Conservation (phyloP, 75 land plant genomes). For the Selaginella moellendorffii region DNA sequence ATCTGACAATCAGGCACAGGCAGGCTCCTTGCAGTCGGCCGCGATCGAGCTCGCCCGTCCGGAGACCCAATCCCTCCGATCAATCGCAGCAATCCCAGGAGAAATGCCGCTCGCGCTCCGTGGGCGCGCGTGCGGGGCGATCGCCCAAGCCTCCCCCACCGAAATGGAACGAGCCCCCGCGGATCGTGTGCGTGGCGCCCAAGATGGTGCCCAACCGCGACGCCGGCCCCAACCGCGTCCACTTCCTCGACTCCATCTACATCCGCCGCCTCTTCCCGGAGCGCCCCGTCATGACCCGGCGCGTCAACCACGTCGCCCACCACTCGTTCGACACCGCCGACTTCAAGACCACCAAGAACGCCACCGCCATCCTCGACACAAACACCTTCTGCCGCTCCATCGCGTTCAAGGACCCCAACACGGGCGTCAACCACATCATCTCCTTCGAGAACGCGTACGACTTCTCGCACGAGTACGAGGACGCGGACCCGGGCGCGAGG, state of each 20-base stretch:
- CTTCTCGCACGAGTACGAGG: background rate
- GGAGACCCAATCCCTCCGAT: too few species aligned
- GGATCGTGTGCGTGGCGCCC: background rate
- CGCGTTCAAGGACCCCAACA: background rate
- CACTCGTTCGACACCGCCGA: background rate
- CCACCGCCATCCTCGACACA: background rate
- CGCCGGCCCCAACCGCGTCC: background rate
- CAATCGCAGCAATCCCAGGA: too few species aligned
- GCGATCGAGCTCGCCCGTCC: too few species aligned
- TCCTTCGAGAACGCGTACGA: background rate
- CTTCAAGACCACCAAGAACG: background rate
- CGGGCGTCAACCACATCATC: background rate
- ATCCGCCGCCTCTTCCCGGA: background rate
- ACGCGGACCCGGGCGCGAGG: background rate
- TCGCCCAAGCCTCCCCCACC: too few species aligned
- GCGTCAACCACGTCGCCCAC: background rate
- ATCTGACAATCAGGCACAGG: too few species aligned
- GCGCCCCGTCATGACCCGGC: background rate
- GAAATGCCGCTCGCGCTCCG: too few species aligned
- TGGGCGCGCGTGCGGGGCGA: too few species aligned
- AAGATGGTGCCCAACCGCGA: background rate
- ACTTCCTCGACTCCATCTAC: background rate
- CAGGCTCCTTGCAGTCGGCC: too few species aligned
- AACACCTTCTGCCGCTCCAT: background rate
- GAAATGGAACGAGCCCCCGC: too few species aligned